A percentile compares a stretch with the other conserved stretches of the same genome.
Evolutionary conservation across 768 basidiomycete genomes (phyloP).

Genomic region (Cystobasidium tubakii): DNA sequence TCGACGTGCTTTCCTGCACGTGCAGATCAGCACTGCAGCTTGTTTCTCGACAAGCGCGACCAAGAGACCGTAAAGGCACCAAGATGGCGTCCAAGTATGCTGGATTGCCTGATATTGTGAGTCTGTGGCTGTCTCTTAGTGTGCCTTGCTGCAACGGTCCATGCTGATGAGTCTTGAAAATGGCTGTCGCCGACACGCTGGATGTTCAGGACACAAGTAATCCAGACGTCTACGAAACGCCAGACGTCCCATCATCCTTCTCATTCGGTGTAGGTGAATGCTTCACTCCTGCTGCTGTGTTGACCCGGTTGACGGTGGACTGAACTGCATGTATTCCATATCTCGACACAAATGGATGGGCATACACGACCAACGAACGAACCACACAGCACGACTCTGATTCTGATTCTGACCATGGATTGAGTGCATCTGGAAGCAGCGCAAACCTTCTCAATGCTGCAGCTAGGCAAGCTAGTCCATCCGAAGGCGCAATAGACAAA

Average conservation of each 20-base stretch:
- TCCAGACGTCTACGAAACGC: constrained; percentile 86
- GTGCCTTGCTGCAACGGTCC: not conserved
- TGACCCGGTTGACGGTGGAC: not conserved
- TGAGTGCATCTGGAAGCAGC: constrained; percentile 25
- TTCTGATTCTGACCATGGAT: constrained; percentile 40
- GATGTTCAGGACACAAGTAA: constrained; percentile 65
- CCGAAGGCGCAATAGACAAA: constrained; percentile 23
- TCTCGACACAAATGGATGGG: not conserved
- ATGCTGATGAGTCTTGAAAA: constrained; percentile 26
- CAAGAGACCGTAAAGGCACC: not conserved
- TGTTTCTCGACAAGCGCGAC: constrained; percentile 4
- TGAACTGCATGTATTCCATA: not conserved
- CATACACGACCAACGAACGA: not conserved
- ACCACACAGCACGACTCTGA: constrained; percentile 42
- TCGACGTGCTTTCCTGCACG: too few species aligned
- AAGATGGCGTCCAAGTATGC: constrained; percentile 64
- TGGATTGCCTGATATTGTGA: constrained; percentile 81
- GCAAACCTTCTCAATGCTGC: constrained; percentile 23
- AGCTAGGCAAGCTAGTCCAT: not conserved
- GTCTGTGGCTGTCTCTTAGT: constrained; percentile 47
- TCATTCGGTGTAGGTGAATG: constrained; percentile 43
- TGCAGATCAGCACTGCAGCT: not conserved
- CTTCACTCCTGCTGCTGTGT: not conserved
- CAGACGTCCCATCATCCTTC: constrained; percentile 61
- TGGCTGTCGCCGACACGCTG: not conserved